Evolutionary conservation across 192 early-diverging fungal genomes (phyloP), one percentile per base, ranked within the genome.

Genomic region (Pilaira anomala): DNA sequence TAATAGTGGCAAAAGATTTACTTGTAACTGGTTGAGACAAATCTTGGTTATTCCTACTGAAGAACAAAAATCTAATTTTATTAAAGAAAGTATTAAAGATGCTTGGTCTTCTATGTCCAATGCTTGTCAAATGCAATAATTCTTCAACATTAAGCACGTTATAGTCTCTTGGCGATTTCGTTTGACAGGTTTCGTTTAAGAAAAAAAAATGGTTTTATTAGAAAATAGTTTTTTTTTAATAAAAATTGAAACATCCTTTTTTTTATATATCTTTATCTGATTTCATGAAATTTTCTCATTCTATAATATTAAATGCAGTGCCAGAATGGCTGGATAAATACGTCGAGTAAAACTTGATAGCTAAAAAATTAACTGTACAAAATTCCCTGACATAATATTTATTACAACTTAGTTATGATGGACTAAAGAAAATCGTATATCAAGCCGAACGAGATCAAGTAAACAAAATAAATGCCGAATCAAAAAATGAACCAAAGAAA

Each of bases 221-320:
- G n/a, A n/a, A n/a, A n/a, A n/a, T n/a, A n/a, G n/a, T n/a, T n/a
- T n/a, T n/a, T n/a, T n/a, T n/a, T n/a, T n/a, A n/a, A n/a, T n/a
- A n/a, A n/a, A n/a, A n/a, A n/a, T n/a, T n/a, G n/a, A n/a, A n/a
- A n/a, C n/a, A n/a, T n/a, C n/a, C 29, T 52, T 30, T 49, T 42
- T 53, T 22, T 29, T 46, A 30, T 21, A 29, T 13, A n/a, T 25
- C 18, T 45, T 18, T 24, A 46, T 24, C 42, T 3, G 40, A 41
- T 40, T 59, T 21, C 16, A 94, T 96, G 92, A 96, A 96, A 80
- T 96, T 96, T 66, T 90, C 92, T 7, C 89, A 91, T 75, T 86
- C 87, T 11, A 82, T 97, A 48, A 85, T 92, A 74, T 81, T 97
- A 65, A 97, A 97, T 67, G 83, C 89, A 25, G 88, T 90, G 44